Percentiles rank a stretch among this genome's conserved stretches.
These are phyloP conservation scores for Ambrosiella cleistominuta DNA, from an alignment of 2,329 filamentous ascomycete genomes.

Conservation along the genomic window DNA sequence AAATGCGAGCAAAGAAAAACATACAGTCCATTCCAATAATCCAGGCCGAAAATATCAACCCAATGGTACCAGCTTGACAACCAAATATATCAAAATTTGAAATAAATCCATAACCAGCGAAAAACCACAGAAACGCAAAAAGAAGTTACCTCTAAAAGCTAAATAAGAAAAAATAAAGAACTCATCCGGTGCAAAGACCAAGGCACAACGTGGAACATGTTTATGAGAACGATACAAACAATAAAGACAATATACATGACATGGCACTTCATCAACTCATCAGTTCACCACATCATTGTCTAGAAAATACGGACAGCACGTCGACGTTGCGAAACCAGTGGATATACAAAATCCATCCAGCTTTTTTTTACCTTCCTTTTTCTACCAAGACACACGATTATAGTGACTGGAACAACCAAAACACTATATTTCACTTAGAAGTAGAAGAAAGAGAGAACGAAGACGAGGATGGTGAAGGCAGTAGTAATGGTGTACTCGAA, in stretches of 20 bases:
- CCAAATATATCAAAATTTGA: background rate
- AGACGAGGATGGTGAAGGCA: slow-evolving; percentile 30
- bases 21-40: background rate
- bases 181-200: background rate
- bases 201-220: slow-evolving; percentile 2
- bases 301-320: background rate
- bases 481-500: slow-evolving; percentile 35
- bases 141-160: slow-evolving; percentile 1
- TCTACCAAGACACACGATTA: background rate
- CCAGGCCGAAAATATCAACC: background rate
- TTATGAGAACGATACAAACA: background rate
- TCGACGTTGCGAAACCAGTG: background rate
- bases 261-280: slow-evolving; percentile 12
- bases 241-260: slow-evolving; percentile 9
- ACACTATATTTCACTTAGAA: slow-evolving; percentile 1
- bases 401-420: background rate
- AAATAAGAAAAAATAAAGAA: background rate
- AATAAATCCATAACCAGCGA: background rate
- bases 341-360: background rate
- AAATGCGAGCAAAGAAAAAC: background rate
- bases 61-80: background rate
- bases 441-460: slow-evolving; percentile 24
- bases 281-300: background rate
- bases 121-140: background rate
- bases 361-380: background rate